A percentile compares a stretch with the other conserved stretches of the same genome.
Conservation (phyloP, 2,329 filamentous ascomycete genomes). For the Scedosporium minutisporum region DNA sequence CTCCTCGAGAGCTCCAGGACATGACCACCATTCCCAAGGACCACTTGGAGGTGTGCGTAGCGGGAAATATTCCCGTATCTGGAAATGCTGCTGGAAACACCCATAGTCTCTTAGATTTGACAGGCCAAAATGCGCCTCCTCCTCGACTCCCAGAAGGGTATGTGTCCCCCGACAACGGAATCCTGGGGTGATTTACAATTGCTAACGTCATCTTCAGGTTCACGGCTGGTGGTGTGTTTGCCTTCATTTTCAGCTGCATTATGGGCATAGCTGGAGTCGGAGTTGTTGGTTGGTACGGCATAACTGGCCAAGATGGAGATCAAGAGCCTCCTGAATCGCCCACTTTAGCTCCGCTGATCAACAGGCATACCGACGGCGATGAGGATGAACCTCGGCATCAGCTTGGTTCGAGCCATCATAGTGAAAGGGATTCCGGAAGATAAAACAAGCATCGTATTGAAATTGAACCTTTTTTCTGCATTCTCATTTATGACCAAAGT, state of each 20-base stretch:
- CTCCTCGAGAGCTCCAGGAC: slow-evolving; percentile 32
- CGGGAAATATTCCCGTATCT: slow-evolving; percentile 26
- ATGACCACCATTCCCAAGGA: slow-evolving; percentile 45
- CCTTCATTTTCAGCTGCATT: slow-evolving; percentile 62
- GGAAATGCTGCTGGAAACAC: slow-evolving; percentile 56
- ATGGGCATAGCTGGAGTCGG: slow-evolving; percentile 57
- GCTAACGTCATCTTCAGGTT: slow-evolving; percentile 33
- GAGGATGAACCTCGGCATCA: background rate
- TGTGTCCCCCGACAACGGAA: slow-evolving; percentile 12
- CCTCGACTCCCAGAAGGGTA: slow-evolving; percentile 53
- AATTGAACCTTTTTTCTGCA: no score
- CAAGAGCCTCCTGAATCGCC: background rate
- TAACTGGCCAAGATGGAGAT: background rate
- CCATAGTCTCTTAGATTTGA: slow-evolving; percentile 38
- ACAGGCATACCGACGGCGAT: background rate
- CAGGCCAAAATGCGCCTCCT: slow-evolving; percentile 37
- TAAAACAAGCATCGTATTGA: background rate
- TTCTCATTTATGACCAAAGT: no score
- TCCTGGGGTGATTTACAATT: background rate
- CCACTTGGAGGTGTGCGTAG: slow-evolving; percentile 31
- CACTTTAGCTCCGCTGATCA: background rate
- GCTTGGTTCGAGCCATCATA: background rate
- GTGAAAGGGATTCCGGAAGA: background rate
- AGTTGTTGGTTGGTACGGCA: slow-evolving; percentile 1
- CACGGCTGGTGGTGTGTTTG: slow-evolving; percentile 60